Evolutionary conservation across 495 filamentous ascomycete species (phyloP), one percentile per base, ranked within the genome.

Genomic region (Emericellopsis terricola): DNA sequence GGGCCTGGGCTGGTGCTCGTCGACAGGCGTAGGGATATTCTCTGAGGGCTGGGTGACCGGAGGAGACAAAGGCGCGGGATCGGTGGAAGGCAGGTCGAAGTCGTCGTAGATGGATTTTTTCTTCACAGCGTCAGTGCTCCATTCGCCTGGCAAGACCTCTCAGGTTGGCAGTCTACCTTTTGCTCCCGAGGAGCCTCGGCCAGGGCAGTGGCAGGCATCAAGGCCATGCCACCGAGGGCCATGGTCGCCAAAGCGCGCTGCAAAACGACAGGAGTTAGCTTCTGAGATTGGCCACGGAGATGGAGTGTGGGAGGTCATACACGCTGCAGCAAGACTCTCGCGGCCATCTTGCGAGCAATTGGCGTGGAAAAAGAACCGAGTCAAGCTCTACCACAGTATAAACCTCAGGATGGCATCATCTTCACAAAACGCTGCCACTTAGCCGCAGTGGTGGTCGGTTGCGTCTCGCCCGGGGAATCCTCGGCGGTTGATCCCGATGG

Each of bases 21-120:
- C 49, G 31, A 51, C 41, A 41, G 42, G 36, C 15, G 44, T 24
- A 32, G 51, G 23, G 39, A 51, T 41, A 44, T 56, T 52, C 38
- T 47, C 39, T 41, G 46, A 31, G 49, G 50, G 42, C 40, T 54
- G 44, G 37, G 51, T 36, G 28, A 34, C 41, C 26, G 38, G 36
- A 32, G 27, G 44, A 26, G 28, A 31, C 26, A 42, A 43, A 5
- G 44, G 41, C 29, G 53, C 27, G 42, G 24, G 41, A 37, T 47
- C 28, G 34, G 53, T 37, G 44, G 61, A 49, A 43, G 56, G 56
- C 40, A 54, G 47, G 45, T 63, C 50, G 52, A 68, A 63, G 55
- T 81, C 73, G 51, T 87, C 80, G 66, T 92, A 94, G 60, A 94
- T 89, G 33, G 85, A 72, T 64, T 91, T 92, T 46, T 73, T 78